Percentiles rank a stretch among this genome's conserved stretches.
These are phyloP conservation scores for Mucor mucedo DNA, from an alignment of 371 early-diverging fungal genomes.

Conservation along the genomic window DNA sequence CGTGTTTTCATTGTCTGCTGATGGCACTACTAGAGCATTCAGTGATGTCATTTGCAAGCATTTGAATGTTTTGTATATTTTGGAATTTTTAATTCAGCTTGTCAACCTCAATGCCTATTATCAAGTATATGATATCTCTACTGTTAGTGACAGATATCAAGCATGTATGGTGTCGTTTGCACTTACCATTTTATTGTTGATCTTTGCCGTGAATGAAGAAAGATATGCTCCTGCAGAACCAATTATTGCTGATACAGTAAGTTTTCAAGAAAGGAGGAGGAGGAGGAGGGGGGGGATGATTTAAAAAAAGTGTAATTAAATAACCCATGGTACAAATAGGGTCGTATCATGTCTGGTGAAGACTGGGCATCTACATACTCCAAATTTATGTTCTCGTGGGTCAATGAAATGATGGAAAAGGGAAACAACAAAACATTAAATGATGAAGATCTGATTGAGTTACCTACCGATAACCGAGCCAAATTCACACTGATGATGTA, in stretches of 20 bases:
- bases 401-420: constrained; percentile 57
- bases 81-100: constrained; percentile 25
- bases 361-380: constrained; percentile 61
- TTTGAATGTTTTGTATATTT: constrained; percentile 36
- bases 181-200: constrained; percentile 22
- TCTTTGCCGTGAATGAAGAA: constrained; percentile 39
- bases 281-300: neutral
- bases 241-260: constrained; percentile 40
- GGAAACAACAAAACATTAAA: constrained; percentile 54
- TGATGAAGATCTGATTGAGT: constrained; percentile 56
- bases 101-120: constrained; percentile 41
- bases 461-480: constrained; percentile 44
- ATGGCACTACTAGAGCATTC: constrained; percentile 4
- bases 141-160: neutral
- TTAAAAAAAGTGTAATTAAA: neutral
- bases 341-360: constrained; percentile 55
- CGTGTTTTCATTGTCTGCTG: neutral
- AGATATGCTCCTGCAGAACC: constrained; percentile 35
- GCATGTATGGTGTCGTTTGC: neutral
- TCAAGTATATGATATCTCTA: constrained; percentile 8
- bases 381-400: constrained; percentile 60
- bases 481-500: constrained; percentile 34
- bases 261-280: neutral
- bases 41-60: constrained; percentile 38
- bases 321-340: constrained; percentile 9